Percentiles rank a stretch among this genome's conserved stretches.
These are phyloP conservation scores for Gigaspora rosea DNA, from an alignment of 192 early-diverging fungal species.

Conservation along the genomic window DNA sequence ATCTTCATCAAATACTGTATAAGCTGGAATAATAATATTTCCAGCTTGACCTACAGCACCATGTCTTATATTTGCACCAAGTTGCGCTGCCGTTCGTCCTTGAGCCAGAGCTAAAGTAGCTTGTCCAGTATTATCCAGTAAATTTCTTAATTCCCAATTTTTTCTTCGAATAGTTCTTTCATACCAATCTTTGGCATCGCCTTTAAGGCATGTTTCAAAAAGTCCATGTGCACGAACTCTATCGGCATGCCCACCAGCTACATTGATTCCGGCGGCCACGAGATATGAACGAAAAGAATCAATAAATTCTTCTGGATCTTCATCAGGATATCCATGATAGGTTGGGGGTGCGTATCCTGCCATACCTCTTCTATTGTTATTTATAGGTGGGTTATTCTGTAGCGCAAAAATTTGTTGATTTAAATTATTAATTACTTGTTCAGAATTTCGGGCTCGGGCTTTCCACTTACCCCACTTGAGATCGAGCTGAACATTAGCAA, in stretches of 20 bases:
- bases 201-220: slow-evolving; percentile 11
- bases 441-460: slow-evolving; percentile 6
- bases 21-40: not conserved
- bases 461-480: not conserved
- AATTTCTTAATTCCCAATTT: slow-evolving; percentile 19
- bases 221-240: not conserved
- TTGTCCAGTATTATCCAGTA: not conserved
- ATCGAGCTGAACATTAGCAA: no score
- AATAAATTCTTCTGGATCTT: slow-evolving; percentile 18
- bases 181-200: slow-evolving; percentile 16
- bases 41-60: not conserved
- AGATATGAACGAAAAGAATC: not conserved
- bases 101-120: not conserved
- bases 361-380: slow-evolving; percentile 12
- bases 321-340: not conserved
- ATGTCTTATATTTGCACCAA: not conserved
- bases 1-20: slow-evolving; percentile 12
- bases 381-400: slow-evolving; percentile 29
- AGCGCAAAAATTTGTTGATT: slow-evolving; percentile 21
- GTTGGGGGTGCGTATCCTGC: not conserved
- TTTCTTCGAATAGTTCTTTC: not conserved
- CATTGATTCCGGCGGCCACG: not conserved
- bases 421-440: slow-evolving; percentile 28
- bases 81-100: not conserved
- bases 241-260: not conserved